A percentile compares a stretch with the other conserved stretches of the same genome.
Conservation (phyloP, 306 rosid species). For the Quillaja saponaria region DNA sequence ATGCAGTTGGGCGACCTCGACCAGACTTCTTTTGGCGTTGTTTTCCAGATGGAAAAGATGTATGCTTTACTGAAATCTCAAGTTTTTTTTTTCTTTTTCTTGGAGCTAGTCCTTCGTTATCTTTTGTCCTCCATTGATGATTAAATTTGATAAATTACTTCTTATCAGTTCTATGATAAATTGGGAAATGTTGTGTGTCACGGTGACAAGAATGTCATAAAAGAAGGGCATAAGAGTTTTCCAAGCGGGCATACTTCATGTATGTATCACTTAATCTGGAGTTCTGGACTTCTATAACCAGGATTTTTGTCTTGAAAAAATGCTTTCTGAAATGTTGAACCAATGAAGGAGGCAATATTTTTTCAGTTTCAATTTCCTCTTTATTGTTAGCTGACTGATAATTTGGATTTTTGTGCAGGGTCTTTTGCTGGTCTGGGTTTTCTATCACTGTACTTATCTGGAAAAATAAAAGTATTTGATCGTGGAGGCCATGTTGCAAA, state of each 20-base stretch:
- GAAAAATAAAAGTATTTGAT: slow-evolving; percentile 76
- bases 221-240: slow-evolving; percentile 94
- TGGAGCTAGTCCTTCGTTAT: too few species aligned
- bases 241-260: slow-evolving; percentile 95
- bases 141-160: slow-evolving; percentile 10
- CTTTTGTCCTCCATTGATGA: slow-evolving; percentile 6
- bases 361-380: too few species aligned
- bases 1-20: slow-evolving; percentile 93
- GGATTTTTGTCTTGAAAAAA: too few species aligned
- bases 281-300: too few species aligned
- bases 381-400: slow-evolving; percentile 13
- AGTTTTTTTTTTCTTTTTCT: slow-evolving; percentile 4
- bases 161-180: slow-evolving; percentile 62
- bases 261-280: too few species aligned
- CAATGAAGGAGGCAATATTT: too few species aligned
- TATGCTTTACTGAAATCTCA: slow-evolving; percentile 40
- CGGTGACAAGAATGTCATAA: slow-evolving; percentile 59
- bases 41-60: slow-evolving; percentile 95
- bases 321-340: too few species aligned
- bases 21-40: slow-evolving; percentile 97
- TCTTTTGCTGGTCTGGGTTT: slow-evolving; percentile 87
- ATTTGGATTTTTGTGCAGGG: slow-evolving; percentile 60
- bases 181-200: slow-evolving; percentile 80
- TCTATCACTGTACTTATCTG: slow-evolving; percentile 73
- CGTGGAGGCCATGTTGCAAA: slow-evolving; percentile 72